Percentiles rank a stretch among this genome's conserved stretches.
These are phyloP conservation scores for Nothomitra cinnamomea DNA, from an alignment of 2,329 filamentous ascomycete species.

Conservation along the genomic window DNA sequence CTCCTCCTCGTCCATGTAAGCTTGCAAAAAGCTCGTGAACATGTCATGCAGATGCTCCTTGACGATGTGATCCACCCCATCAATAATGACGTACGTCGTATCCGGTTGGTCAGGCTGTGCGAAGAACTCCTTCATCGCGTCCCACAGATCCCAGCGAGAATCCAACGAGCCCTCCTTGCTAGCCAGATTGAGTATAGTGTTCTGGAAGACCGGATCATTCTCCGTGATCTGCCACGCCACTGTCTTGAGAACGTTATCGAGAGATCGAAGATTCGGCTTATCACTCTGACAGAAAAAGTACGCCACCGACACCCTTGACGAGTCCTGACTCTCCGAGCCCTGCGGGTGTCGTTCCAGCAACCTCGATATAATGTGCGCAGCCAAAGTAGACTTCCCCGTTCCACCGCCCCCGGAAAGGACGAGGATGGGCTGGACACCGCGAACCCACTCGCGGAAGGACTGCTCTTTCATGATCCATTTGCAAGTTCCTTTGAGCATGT, in stretches of 20 bases:
- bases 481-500: no score
- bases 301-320: conserved; percentile 18
- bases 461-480: conserved; percentile 29
- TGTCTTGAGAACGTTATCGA: conserved; percentile 29
- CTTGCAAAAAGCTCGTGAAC: no score
- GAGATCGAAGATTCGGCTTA: conserved; percentile 28
- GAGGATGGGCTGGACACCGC: neutral
- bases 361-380: conserved; percentile 25
- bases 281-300: conserved; percentile 34
- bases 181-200: no score
- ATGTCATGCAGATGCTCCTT: no score
- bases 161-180: no score
- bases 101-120: no score
- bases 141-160: no score
- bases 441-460: conserved; percentile 8
- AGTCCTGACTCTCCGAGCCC: conserved; percentile 7
- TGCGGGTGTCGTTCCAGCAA: conserved; percentile 22
- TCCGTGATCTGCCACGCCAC: conserved; percentile 31
- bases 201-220: conserved; percentile 28
- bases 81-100: no score
- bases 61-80: no score
- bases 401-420: neutral
- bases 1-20: no score
- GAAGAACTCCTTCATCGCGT: no score
- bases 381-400: conserved; percentile 21